Percentiles rank a stretch among this genome's conserved stretches.
Evolutionary conservation across 768 basidiomycete species (phyloP).

Genomic region (Asterophora lycoperdoides): DNA sequence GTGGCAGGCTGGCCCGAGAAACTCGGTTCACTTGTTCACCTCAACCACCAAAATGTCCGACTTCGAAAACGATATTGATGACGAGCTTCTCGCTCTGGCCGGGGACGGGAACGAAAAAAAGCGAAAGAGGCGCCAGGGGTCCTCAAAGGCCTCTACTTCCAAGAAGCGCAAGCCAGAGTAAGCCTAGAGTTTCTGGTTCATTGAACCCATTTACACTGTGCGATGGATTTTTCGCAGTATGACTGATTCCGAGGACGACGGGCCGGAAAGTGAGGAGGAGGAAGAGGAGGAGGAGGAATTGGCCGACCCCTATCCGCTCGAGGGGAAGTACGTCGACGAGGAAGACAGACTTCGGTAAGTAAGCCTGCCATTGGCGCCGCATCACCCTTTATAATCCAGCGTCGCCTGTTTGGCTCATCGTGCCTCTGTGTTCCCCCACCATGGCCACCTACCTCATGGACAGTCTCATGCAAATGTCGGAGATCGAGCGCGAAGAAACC

Average conservation of each 20-base stretch:
- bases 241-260: conserved; percentile 50
- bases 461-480: conserved; percentile 77
- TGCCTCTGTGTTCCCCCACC: conserved; percentile 17
- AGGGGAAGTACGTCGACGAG: conserved; percentile 88
- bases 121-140: conserved; percentile 49
- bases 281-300: conserved; percentile 37
- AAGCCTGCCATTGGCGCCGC: conserved; percentile 10
- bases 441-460: conserved; percentile 15
- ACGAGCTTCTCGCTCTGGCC: conserved; percentile 79
- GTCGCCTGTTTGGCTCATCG: conserved; percentile 23
- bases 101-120: conserved; percentile 70
- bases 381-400: conserved; percentile 21
- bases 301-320: conserved; percentile 76
- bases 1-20: neutral
- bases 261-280: conserved; percentile 62
- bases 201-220: conserved; percentile 13
- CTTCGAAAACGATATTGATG: conserved; percentile 48
- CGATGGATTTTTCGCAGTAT: conserved; percentile 24
- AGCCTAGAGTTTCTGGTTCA: conserved; percentile 26
- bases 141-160: conserved; percentile 37
- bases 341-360: conserved; percentile 77
- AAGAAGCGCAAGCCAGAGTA: conserved; percentile 76
- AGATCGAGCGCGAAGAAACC: conserved; percentile 86
- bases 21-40: neutral
- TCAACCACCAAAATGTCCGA: conserved; percentile 36